Percentiles rank a stretch among this genome's conserved stretches.
phyloP scores from a whole-genome alignment of 2,329 filamentous ascomycete genomes.

The Fusarium poae region DNA sequence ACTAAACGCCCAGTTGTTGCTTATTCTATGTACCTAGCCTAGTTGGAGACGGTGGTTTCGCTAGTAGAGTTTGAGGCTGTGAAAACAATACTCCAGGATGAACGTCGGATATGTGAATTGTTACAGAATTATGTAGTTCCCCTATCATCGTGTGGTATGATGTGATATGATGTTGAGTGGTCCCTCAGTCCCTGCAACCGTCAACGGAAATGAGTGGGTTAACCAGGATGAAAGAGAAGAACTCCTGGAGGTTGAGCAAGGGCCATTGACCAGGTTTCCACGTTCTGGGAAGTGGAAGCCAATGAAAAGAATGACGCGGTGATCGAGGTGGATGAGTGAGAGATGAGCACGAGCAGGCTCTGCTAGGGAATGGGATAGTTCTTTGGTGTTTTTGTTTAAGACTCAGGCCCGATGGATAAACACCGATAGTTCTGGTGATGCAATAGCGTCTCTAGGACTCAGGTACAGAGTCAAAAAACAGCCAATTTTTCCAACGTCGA shows the following conservation, averaged over 20 bases:
- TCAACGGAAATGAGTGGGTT: conserved; percentile 42
- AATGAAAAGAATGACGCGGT: conserved; percentile 14
- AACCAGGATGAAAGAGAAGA: conserved; percentile 28
- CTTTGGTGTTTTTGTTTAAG: not conserved
- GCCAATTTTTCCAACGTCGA: conserved; percentile 12
- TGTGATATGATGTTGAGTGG: conserved; percentile 7
- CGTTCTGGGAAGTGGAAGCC: conserved; percentile 13
- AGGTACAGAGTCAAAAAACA: not conserved
- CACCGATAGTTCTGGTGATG: not conserved
- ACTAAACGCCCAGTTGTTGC: conserved; percentile 10
- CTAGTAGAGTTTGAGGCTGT: conserved; percentile 5
- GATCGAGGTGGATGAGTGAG: conserved; percentile 2
- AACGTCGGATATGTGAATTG: not conserved
- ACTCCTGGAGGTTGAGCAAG: conserved; percentile 32
- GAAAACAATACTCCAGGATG: conserved; percentile 1
- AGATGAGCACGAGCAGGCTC: conserved; percentile 7
- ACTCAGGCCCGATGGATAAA: conserved; percentile 1
- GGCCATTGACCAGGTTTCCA: conserved; percentile 25
- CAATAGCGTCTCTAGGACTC: conserved; percentile 17
- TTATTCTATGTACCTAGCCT: conserved; percentile 8
- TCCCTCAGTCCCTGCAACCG: conserved; percentile 25
- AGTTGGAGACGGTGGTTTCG: not conserved
- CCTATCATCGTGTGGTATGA: conserved; percentile 16
- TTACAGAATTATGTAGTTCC: conserved; percentile 6
- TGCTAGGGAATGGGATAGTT: not conserved